Base-by-base conservation (phyloP, 2,329 filamentous ascomycete genomes). In the Xylariaceae sp. region DNA sequence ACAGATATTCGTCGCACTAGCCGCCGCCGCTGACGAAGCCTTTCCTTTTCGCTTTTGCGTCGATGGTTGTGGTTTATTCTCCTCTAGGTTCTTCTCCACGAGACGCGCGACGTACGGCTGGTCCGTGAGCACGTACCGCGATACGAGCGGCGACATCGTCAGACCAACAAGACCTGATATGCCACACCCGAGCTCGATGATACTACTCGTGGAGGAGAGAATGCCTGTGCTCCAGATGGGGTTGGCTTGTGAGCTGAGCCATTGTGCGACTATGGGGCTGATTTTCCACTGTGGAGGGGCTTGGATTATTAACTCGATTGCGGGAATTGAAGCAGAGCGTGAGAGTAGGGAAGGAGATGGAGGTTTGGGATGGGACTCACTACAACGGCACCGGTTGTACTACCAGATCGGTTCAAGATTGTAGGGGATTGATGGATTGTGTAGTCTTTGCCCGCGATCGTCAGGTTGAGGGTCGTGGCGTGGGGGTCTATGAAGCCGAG, bases 121-220 rank as follows among this genome's bases (percentile, higher is more conserved):
- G 72, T 99, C 94, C 0, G 92, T 96, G 51, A 94, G 85, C 50
- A 92, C 79, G 71, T 94, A 95, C 60, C 78, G 78, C 18, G 72
- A 65, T 15, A 95, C 80, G 2, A 76, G 76, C 1, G 83, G 82
- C 1, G 83, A 82, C 10, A 96, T 74, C 5, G 84, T 77, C 44
- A 94, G 77, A 2, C 88, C 90, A 39, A 92, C 83, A 42, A 97
- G 79, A 15, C 88, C 90, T 0, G 92, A 89, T 57, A 96, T 88
- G 56, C 94, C 94, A 72, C 90, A 92, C 49, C 94, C 94, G 4
- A 99, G 83, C 71, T 97, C 94, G 57, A 96, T 78, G 17, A 92
- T 78, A 4, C 77, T 77, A 4, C 88, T 86, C 1, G 76, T 67
- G 0, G 77, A 61, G 23, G 77, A 73, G 6, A 93, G 77, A 54